Percentiles rank a stretch among this genome's conserved stretches.
These are phyloP conservation scores for Colletotrichum sp. DNA, from an alignment of 2,329 filamentous ascomycete genomes.

Conservation along the genomic window DNA sequence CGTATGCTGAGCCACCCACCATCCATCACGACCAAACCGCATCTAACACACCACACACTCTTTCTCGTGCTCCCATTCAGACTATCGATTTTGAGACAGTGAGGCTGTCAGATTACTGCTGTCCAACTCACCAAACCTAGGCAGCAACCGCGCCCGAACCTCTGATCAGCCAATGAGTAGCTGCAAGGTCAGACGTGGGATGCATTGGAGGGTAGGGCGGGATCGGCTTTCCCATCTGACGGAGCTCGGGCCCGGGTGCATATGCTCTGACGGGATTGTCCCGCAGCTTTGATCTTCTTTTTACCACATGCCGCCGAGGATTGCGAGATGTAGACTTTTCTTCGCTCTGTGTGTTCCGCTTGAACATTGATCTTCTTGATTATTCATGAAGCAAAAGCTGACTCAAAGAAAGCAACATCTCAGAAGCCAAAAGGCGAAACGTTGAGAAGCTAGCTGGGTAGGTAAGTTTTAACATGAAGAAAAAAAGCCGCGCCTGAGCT, in stretches of 20 bases:
- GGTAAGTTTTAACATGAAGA: not conserved
- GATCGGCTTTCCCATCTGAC: not conserved
- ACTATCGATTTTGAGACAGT: not conserved
- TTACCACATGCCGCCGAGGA: constrained; percentile 6
- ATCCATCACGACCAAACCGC: not conserved
- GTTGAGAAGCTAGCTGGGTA: not conserved
- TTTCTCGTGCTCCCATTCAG: not conserved
- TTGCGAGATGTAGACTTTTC: not conserved
- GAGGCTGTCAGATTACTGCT: constrained; percentile 6
- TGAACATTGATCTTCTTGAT: not conserved
- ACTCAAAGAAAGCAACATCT: not conserved
- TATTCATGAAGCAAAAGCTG: not conserved
- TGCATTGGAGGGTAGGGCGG: not conserved
- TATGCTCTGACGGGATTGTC: not conserved
- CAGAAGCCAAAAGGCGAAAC: not conserved
- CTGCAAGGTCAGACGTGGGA: not conserved
- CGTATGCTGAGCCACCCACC: not conserved
- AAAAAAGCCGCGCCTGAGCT: not conserved
- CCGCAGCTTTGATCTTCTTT: not conserved
- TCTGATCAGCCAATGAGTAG: not conserved
- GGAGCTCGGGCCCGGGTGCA: not conserved
- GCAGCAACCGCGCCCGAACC: not conserved
- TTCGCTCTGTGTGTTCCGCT: not conserved
- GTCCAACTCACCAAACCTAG: constrained; percentile 5
- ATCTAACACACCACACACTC: not conserved